Evolutionary conservation across 805 yeast genomes (phyloP), one percentile per base, ranked within the genome.

Genomic region (Spathaspora boniae): DNA sequence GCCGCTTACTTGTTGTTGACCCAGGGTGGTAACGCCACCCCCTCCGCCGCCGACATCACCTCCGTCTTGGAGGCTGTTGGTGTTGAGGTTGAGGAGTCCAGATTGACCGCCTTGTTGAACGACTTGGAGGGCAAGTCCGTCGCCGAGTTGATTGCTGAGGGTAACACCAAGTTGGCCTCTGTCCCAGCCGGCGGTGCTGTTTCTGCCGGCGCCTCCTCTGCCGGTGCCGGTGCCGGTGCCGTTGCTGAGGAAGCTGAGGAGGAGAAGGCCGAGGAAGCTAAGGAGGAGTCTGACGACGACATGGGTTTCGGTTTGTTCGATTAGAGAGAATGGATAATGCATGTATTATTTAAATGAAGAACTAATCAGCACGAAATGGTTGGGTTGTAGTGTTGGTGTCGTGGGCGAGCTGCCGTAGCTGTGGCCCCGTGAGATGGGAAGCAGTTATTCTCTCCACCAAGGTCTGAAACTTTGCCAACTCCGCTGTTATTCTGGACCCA

Each of bases 181-280:
- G 94, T 91, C 53, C 97, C 98, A 72, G 59, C 96, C 61, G 97
- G 96, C 70, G 97, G 95, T 74, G 93, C 96, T 68, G 95, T 93
- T 69, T 78, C 87, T 60, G 72, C 93, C 54, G 69, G 83, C 56
- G 73, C 78, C 61, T 77, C 74, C 60, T 78, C 76, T 60, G 81
- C 84, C 53, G 78, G 82, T 56, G 81, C 82, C 57, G 82, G 76
- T 59, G 85, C 70, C 65, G 80, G 68, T 48, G 81, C 77, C 50
- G 84, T 75, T 51, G 87, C 72, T 48, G 93, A 70, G 41, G 95
- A 68, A 43, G 93, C 65, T 43, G 93, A 69, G 54, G 86, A 65
- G 51, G 81, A 70, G 57, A 87, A 74, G 58, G 89, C 70, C 54
- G 81, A 60, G 51, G 82, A 60, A 52, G 76, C 65, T 50, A 80